Evolutionary conservation across 495 filamentous ascomycete species (phyloP).

Genomic region (Podospora australis): DNA sequence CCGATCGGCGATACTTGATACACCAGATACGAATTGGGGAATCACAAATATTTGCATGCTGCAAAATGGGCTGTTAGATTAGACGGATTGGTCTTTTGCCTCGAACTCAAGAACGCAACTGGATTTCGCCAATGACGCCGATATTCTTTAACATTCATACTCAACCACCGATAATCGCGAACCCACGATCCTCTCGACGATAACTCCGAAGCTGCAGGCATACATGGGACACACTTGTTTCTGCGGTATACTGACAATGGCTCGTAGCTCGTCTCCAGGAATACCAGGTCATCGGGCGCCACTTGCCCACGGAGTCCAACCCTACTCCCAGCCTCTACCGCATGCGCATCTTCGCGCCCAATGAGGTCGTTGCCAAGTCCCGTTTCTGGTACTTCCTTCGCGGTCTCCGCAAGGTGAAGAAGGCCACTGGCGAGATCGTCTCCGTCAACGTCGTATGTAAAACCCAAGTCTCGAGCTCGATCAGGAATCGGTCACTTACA

Average conservation of each 20-base stretch:
- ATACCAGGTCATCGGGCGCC: slow-evolving; percentile 99
- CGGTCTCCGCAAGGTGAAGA: slow-evolving; percentile 99
- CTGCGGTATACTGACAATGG: slow-evolving; percentile 18
- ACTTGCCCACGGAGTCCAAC: slow-evolving; percentile 92
- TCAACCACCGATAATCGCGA: no score
- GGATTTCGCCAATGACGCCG: no score
- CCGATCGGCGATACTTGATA: no score
- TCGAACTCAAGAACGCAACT: no score
- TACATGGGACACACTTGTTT: no score
- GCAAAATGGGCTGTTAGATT: background rate
- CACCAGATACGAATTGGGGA: no score
- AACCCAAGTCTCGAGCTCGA: slow-evolving; percentile 4
- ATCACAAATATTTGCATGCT: no score
- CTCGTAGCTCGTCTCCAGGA: slow-evolving; percentile 89
- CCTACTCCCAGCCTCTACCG: slow-evolving; percentile 96
- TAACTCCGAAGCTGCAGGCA: no score
- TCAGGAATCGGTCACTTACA: slow-evolving; percentile 2
- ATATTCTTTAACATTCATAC: no score
- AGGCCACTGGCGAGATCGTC: slow-evolving; percentile 98
- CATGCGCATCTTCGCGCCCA: slow-evolving; percentile 99
- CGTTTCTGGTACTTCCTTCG: slow-evolving; percentile 99
- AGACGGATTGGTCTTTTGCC: background rate
- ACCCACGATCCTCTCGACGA: no score
- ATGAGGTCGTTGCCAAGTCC: slow-evolving; percentile 95
- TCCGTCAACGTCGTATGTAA: slow-evolving; percentile 84